Evolutionary conservation across 495 filamentous ascomycete genomes (phyloP), one percentile per base, ranked within the genome.

Genomic region (Aspergillus carlsbadensis): DNA sequence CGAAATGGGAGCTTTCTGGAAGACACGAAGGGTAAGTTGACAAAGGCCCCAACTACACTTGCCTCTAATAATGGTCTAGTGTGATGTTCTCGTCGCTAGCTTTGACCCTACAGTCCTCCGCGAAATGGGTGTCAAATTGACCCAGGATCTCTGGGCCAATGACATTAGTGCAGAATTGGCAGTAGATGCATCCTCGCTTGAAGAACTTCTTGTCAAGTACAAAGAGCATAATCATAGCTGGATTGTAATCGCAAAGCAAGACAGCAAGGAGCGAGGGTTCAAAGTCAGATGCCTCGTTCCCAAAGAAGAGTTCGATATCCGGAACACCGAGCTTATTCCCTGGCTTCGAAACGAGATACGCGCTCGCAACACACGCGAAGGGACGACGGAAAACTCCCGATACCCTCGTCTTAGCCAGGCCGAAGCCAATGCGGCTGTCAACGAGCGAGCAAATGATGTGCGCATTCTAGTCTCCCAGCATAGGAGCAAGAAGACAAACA

Each of bases 141-240:
- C 96, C 6, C 84, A 88, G 43, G 83, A 86, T 22, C 81, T 98
- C 13, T 97, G 94, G 90, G 72, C 81, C 17, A 85, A 89, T 63
- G 85, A 87, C 56, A 89, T 96, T 64, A 92, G 84, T 52, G 91
- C 95, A n/a, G 94, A 98, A 74, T 80, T 98, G 10, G 90, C 92
- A 17, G 78, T 85, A 3, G 88, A 92, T 59, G 78, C 85, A n/a
- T 84, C 84, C 4, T 78, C 74, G 1, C 77, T 85, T 0, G 91
- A 97, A 73, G 87, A 91, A 55, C 79, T 96, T 1, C 73, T 88
- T 24, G 63, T 72, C 18, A 77, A 79, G 43, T 87, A 89, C 53
- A 81, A 76, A 65, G 85, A 91, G 61, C 87, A 92, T 51, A 85
- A 86, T 15, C 88, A 96, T 67, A 87, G 82, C 52, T 98, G 92